Evolutionary conservation across 345 rosid species (phyloP), one percentile per base, ranked within the genome.

Genomic region (Acer negundo): DNA sequence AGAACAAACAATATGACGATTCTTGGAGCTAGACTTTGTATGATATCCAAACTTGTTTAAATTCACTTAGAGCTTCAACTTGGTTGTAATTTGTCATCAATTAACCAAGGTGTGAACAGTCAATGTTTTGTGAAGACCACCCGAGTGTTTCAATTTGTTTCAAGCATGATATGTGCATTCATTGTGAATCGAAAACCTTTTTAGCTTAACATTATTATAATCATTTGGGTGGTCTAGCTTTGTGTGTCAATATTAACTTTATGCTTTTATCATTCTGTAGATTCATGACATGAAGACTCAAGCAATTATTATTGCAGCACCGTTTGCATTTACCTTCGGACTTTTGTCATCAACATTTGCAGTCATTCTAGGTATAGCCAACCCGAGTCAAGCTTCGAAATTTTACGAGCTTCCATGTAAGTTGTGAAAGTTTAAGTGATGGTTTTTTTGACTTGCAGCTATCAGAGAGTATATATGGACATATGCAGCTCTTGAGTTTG

Each of bases 381-480:
- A 59, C 22, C 10, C 13, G 11, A 53, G 22, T 22, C 23, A n/a
- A 69, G 24, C 76, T 72, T 70, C 70, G 38, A 66, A 55, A 67
- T 68, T 42, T 42, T 46, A 62, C 5, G 2, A 35, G 3, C 38
- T 70, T 46, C 28, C 40, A 20, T 66, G 28, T 10, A 16, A 64
- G 31, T 65, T 51, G 71, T 20, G 17, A 42, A 22, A 16, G 4
- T 72, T 79, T 46, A 58, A 65, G 13, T 20, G 23, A 28, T 35
- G 2, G 62, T 38, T 67, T 75, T 31, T 58, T 74, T 61, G 40
- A 28, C 62, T 83, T 81, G 87, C 91, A 95, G 99, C 94, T 53
- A 87, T 86, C 77, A 88, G 80, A 86, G 97, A 93, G 85, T 93
- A 90, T 71, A 87, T 91, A 85, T 95, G 99, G 98, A 91, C 97